Conservation (phyloP, 371 early-diverging fungal species). For the Apophysomyces ossiformis region DNA sequence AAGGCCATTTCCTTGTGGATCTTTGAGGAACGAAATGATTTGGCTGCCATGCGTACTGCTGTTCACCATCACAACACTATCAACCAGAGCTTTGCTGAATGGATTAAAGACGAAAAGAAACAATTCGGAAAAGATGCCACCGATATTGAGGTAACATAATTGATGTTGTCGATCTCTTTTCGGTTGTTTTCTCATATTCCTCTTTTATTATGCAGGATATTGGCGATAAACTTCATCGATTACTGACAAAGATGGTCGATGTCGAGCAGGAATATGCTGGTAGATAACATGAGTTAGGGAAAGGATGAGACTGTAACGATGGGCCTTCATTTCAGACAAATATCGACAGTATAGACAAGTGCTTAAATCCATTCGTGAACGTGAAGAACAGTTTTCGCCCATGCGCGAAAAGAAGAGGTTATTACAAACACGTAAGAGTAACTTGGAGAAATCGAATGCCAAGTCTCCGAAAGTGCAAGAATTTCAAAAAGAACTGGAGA, state of each 20-base stretch:
- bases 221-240: constrained; percentile 27
- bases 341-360: constrained; percentile 33
- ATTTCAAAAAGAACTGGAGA: constrained; percentile 28
- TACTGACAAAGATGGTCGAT: constrained; percentile 41
- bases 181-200: too few species aligned
- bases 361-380: constrained; percentile 36
- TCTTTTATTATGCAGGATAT: constrained; percentile 28
- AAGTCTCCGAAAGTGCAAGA: constrained; percentile 25
- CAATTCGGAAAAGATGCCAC: constrained; percentile 19
- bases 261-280: constrained; percentile 40
- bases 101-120: constrained; percentile 33
- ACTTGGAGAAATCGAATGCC: constrained; percentile 28
- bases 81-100: constrained; percentile 33
- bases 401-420: constrained; percentile 27
- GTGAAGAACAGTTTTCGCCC: constrained; percentile 23
- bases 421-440: constrained; percentile 24
- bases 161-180: not conserved
- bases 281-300: constrained; percentile 10
- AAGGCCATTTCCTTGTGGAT: constrained; percentile 48
- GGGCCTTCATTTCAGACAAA: constrained; percentile 4
- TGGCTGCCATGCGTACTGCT: constrained; percentile 30
- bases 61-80: constrained; percentile 44
- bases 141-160: constrained; percentile 22
- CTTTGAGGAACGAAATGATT: constrained; percentile 42
- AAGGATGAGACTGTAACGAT: not conserved